Evolutionary conservation across 352 stramenopile species (phyloP).

Genomic region (Peronospora farinosa): DNA sequence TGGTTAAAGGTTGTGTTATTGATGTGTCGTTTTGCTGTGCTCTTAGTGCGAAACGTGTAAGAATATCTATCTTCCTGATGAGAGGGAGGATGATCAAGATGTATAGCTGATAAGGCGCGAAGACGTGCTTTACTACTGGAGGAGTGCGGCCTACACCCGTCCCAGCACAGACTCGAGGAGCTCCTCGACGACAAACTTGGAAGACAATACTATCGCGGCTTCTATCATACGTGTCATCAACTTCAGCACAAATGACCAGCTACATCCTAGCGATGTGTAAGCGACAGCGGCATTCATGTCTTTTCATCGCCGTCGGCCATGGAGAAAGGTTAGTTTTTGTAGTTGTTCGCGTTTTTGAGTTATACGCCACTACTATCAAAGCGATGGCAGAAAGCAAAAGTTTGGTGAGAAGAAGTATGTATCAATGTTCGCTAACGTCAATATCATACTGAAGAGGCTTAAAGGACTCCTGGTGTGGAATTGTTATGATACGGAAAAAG

Average conservation of each 20-base stretch:
- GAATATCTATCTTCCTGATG: conserved; percentile 35
- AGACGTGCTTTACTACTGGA: conserved; percentile 22
- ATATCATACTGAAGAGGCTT: not conserved
- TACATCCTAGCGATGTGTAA: conserved; percentile 19
- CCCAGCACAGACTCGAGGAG: conserved; percentile 6
- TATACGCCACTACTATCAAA: conserved; percentile 12
- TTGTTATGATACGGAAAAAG: not conserved
- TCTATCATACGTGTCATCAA: conserved; percentile 22
- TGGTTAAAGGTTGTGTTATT: not conserved
- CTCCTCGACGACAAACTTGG: conserved; percentile 17
- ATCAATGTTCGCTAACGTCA: conserved; percentile 14
- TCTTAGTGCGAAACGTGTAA: conserved; percentile 44
- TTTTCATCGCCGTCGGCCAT: conserved; percentile 13
- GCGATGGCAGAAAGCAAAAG: conserved; percentile 9
- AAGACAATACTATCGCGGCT: conserved; percentile 10
- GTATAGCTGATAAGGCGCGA: conserved; percentile 10
- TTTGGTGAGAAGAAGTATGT: conserved; percentile 16
- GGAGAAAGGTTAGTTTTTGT: conserved; percentile 12
- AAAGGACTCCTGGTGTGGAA: not conserved
- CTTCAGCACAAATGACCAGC: conserved; percentile 18
- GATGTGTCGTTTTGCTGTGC: conserved; percentile 7
- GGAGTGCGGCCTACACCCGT: conserved; percentile 6
- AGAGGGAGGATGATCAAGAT: conserved; percentile 21
- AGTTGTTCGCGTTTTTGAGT: conserved; percentile 16
- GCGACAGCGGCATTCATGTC: conserved; percentile 14